phyloP scores from a whole-genome alignment of 2,329 filamentous ascomycete genomes.

The Drechslerella dactyloides region DNA sequence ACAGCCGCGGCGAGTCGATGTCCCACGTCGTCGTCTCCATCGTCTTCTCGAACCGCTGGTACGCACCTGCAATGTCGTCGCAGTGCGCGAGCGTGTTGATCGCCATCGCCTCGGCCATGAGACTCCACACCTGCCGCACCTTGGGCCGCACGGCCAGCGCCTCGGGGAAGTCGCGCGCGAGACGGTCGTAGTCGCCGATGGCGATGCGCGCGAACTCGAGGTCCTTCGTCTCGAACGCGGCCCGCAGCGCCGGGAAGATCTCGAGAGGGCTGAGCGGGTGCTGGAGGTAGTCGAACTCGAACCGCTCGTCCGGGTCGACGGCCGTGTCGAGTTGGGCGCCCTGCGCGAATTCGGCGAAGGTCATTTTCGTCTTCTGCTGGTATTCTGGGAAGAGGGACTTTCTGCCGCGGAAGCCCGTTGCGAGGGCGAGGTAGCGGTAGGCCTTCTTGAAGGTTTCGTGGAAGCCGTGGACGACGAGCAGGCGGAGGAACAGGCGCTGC shows the following conservation, averaged over 20 bases:
- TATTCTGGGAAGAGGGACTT: constrained; percentile 14
- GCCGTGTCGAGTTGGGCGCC: constrained; percentile 5
- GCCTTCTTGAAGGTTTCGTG: constrained; percentile 34
- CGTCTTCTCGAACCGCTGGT: constrained; percentile 15
- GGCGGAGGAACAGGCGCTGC: constrained; percentile 25
- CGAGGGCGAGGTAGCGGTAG: constrained; percentile 21
- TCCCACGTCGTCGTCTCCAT: constrained; percentile 16
- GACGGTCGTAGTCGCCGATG: constrained; percentile 28
- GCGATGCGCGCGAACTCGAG: constrained; percentile 34
- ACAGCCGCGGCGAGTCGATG: constrained; percentile 16
- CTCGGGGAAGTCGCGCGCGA: constrained; percentile 3
- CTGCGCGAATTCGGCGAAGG: constrained; percentile 24
- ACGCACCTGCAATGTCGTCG: constrained; percentile 8
- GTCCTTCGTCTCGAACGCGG: constrained; percentile 27
- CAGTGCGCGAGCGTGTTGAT: constrained; percentile 27
- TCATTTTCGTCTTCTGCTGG: constrained; percentile 15
- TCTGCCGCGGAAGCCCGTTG: constrained; percentile 18
- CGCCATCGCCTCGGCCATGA: constrained; percentile 19
- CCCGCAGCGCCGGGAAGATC: constrained; percentile 17
- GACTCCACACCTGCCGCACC: not conserved
- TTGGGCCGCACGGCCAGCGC: not conserved
- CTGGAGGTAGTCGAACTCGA: constrained; percentile 29
- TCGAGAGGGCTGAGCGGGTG: constrained; percentile 10
- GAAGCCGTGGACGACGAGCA: constrained; percentile 22
- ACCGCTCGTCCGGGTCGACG: constrained; percentile 22